Evolutionary conservation across 768 basidiomycete species (phyloP), one percentile per base, ranked within the genome.

Genomic region (Amanita rubescens): DNA sequence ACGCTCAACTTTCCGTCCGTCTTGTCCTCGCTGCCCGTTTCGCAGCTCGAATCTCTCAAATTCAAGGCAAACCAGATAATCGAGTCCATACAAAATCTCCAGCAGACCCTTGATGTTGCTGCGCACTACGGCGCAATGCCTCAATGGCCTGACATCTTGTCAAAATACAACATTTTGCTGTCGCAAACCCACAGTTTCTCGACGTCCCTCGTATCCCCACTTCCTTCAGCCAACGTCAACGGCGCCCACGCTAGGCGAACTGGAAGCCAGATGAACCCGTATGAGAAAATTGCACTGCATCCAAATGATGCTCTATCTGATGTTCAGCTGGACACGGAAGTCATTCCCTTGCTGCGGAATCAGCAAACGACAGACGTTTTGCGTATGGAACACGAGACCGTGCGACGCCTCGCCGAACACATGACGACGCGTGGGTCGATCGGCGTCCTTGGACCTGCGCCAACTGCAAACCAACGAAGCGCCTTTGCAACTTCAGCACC

Each of bases 61-160:
- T 87, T 87, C 72, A 88, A 89, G 58, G 77, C 85, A 3, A 81
- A 78, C 55, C 87, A 90, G 64, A 87, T 90, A 33, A 80, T 89
- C 42, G 89, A 91, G 48, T 87, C 86, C 6, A 84, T 90, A 20
- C 72, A 81, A 53, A 71, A 73, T 0, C 71, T 90, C 8, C 82
- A 83, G 53, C 73, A 78, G 49, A 84, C 79, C 6, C 72, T 90
- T 59, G 83, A 87, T 50, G 73, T 71, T 6, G 77, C 77, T 3
- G 77, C 78, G 11, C 74, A 80, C 34, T 75, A 73, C 41, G 70
- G 69, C 34, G 72, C 63, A n/a, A 89, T 90, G 82, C 82, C 85
- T 2, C 68, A 86, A 7, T 92, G 90, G 90, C 90, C 90, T 2
- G 90, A 92, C 62, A 80, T 93, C 51, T 75, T 92, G 51, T 82